These are phyloP conservation scores for Tirmania nivea DNA, from an alignment of 495 filamentous ascomycete species.

Conservation along the genomic window DNA sequence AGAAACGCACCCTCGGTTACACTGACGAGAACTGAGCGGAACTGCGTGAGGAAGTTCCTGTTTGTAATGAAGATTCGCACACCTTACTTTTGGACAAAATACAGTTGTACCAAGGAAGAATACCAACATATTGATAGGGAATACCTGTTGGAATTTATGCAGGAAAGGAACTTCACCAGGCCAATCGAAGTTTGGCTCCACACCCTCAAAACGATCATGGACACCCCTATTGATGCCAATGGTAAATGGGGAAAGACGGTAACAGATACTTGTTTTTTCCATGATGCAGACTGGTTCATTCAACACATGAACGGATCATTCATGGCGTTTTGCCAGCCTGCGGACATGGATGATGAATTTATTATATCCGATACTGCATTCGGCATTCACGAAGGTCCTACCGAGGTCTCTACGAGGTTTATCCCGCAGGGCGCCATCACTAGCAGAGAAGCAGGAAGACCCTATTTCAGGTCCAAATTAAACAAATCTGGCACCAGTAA, in stretches of 20 bases:
- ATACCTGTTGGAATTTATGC: constrained; percentile 25
- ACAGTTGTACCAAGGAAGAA: constrained; percentile 17
- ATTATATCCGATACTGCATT: constrained; percentile 29
- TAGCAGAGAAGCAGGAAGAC: not conserved
- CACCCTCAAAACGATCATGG: constrained; percentile 27
- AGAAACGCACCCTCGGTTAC: constrained; percentile 11
- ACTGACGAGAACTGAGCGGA: constrained; percentile 23
- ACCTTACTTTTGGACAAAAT: constrained; percentile 20
- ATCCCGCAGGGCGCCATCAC: not conserved
- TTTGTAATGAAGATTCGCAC: constrained; percentile 33
- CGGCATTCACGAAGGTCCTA: constrained; percentile 28
- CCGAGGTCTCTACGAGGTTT: constrained; percentile 1
- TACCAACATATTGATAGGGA: constrained; percentile 25
- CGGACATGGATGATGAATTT: constrained; percentile 24
- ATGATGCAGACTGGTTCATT: constrained; percentile 27
- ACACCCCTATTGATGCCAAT: constrained; percentile 25
- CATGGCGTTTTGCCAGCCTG: constrained; percentile 27
- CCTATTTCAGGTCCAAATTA: not conserved
- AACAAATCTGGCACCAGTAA: constrained; percentile 1
- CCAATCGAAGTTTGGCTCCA: constrained; percentile 33
- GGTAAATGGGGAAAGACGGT: constrained; percentile 21
- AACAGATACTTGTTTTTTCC: constrained; percentile 20
- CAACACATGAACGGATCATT: constrained; percentile 22
- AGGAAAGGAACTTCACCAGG: constrained; percentile 22
- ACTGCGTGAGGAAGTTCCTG: constrained; percentile 30